These are phyloP conservation scores for Pseudogymnoascus destructans DNA, from an alignment of 2,329 filamentous ascomycete genomes.

Conservation along the genomic window DNA sequence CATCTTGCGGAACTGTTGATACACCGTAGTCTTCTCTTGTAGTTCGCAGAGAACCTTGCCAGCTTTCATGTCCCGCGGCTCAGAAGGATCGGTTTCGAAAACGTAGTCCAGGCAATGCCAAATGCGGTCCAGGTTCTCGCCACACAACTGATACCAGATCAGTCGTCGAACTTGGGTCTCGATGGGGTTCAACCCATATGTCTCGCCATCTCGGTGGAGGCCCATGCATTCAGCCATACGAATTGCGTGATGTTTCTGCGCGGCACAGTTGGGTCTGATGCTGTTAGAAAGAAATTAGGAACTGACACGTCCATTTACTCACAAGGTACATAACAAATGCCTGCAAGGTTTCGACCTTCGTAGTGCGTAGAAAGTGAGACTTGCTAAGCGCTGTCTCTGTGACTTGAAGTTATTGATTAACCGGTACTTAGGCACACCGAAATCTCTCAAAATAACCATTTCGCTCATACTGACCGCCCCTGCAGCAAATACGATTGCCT, in stretches of 20 bases:
- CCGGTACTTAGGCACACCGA: conserved; percentile 41
- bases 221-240: conserved; percentile 68
- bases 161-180: conserved; percentile 60
- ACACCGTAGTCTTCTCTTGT: conserved; percentile 44
- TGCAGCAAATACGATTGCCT: conserved; percentile 56
- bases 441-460: conserved; percentile 35
- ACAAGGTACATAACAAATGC: conserved; percentile 67
- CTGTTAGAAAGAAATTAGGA: neutral
- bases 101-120: conserved; percentile 62
- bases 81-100: conserved; percentile 44
- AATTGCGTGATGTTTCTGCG: conserved; percentile 58
- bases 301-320: conserved; percentile 23
- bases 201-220: conserved; percentile 55
- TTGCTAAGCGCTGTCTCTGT: conserved; percentile 54
- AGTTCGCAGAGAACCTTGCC: conserved; percentile 49
- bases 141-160: conserved; percentile 64
- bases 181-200: conserved; percentile 51
- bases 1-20: conserved; percentile 45
- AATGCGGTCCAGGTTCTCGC: conserved; percentile 48
- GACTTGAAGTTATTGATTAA: conserved; percentile 51
- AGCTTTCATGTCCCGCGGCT: conserved; percentile 43
- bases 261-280: conserved; percentile 55
- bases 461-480: conserved; percentile 54
- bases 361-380: conserved; percentile 59
- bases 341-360: conserved; percentile 61